phyloP scores from a whole-genome alignment of 2,329 filamentous ascomycete genomes.

The Aaosphaeria arxii region DNA sequence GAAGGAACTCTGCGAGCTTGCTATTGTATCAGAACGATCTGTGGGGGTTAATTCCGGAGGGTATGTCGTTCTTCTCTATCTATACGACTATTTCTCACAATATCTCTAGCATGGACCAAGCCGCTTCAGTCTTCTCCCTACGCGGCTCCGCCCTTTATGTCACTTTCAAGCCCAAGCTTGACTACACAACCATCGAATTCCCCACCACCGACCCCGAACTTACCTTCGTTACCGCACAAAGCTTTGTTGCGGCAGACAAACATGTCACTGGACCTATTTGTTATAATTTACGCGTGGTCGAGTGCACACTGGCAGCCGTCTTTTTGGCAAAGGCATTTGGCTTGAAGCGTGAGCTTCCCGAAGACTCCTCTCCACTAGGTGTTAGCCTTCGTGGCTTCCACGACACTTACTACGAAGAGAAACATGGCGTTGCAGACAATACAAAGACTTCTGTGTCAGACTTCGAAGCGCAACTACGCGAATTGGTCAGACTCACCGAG shows the following conservation, averaged over 20 bases:
- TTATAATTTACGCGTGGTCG: slow-evolving; percentile 96
- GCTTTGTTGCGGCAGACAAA: slow-evolving; percentile 91
- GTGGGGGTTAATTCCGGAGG: slow-evolving; percentile 96
- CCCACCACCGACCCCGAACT: slow-evolving; percentile 78
- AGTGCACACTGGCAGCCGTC: slow-evolving; percentile 83
- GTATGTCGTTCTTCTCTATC: slow-evolving; percentile 46
- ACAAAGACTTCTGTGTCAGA: slow-evolving; percentile 44
- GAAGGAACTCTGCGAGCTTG: slow-evolving; percentile 85
- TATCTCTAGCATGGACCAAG: slow-evolving; percentile 83
- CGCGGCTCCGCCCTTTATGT: slow-evolving; percentile 86
- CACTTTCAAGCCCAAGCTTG: slow-evolving; percentile 77
- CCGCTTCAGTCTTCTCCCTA: slow-evolving; percentile 89
- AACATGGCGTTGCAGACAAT: slow-evolving; percentile 47
- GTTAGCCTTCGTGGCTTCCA: slow-evolving; percentile 86
- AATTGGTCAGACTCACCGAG: slow-evolving; percentile 67
- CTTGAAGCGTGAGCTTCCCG: slow-evolving; percentile 60
- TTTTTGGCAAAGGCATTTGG: slow-evolving; percentile 60
- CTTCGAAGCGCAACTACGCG: slow-evolving; percentile 64
- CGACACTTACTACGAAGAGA: slow-evolving; percentile 68
- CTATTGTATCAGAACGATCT: slow-evolving; percentile 88
- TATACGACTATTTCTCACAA: slow-evolving; percentile 12
- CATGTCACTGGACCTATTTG: slow-evolving; percentile 88
- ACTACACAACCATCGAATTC: slow-evolving; percentile 75
- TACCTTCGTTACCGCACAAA: slow-evolving; percentile 91
- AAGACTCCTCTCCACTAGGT: slow-evolving; percentile 78